Base-by-base conservation (phyloP, 768 basidiomycete genomes). In the Tubosaeta sp. region DNA sequence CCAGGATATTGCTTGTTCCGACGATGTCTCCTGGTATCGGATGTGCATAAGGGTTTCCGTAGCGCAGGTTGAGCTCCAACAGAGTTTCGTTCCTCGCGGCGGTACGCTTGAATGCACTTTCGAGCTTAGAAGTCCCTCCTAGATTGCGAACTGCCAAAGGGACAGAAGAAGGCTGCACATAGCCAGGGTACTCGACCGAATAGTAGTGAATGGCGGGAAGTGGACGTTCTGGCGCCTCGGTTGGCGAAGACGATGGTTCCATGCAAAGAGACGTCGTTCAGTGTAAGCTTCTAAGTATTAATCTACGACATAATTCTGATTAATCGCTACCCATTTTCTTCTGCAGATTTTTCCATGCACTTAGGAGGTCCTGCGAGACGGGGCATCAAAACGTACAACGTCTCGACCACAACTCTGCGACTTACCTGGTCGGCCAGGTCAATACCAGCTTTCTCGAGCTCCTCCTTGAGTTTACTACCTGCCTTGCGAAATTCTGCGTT, bases 131-230 rank as follows among this genome's bases (percentile, higher is more conserved):
- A 57, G 86, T 85, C 4, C 88, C 85, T 3, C 88, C 90, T 11
- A 90, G 75, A 51, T 76, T 82, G 42, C 76, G 71, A 39, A 93
- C 67, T 2, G 86, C 90, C 16, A 74, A 57, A 0, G 82, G 74
- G 5, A 84, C 76, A 30, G 90, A 87, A 1, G 76, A 64, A 3
- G 75, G 69, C 13, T 76, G 70, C 48, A 96, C 84, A 57, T 91
- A 90, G 54, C 93, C 93, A 7, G 93, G 93, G 71, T 93, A 95
- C 67, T 96, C 94, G 54, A 95, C 74, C 5, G 90, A 86, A 63
- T 87, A 87, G 64, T 84, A 87, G 27, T 81, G 73, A 6, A 75
- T 72, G 30, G 77, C 72, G 19, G 84, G 81, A 2, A 91, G 71
- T 2, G 76, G 70, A 18, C 46, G 67, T 34, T 73, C 68, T 14